Conservation (phyloP, 2,329 filamentous ascomycete genomes). For the Penicillium sp. region DNA sequence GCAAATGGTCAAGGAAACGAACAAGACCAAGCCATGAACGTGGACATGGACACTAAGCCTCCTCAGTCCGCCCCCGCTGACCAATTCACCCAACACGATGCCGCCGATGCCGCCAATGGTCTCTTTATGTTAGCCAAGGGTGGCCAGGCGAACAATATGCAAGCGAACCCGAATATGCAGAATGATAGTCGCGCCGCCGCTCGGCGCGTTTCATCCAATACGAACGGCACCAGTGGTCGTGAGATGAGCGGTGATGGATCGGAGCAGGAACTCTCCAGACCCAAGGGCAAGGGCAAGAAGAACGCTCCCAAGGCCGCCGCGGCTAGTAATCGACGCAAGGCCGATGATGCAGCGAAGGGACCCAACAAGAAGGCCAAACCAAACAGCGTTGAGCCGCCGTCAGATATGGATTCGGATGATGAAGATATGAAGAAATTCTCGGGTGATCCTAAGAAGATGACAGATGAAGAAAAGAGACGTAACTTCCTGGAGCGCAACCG, state of each 20-base stretch:
- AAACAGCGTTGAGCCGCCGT: slow-evolving; percentile 43
- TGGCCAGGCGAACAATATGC: slow-evolving; percentile 55
- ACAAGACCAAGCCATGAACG: slow-evolving; percentile 26
- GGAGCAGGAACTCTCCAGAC: slow-evolving; percentile 68
- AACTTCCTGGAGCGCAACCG: slow-evolving; percentile 96
- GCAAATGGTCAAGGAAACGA: slow-evolving; percentile 31
- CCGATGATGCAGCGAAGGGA: slow-evolving; percentile 68
- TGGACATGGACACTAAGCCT: slow-evolving; percentile 45
- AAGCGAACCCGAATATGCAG: slow-evolving; percentile 46
- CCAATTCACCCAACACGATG: slow-evolving; percentile 81
- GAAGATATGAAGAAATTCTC: slow-evolving; percentile 52
- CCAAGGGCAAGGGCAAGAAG: slow-evolving; percentile 70
- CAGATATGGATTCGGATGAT: slow-evolving; percentile 53
- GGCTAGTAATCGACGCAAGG: slow-evolving; percentile 73
- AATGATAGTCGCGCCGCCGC: slow-evolving; percentile 48
- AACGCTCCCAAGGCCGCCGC: slow-evolving; percentile 50
- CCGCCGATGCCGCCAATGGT: slow-evolving; percentile 91
- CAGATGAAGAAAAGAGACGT: slow-evolving; percentile 96
- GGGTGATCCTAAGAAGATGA: slow-evolving; percentile 75
- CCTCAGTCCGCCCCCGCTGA: slow-evolving; percentile 55
- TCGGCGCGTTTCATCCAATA: slow-evolving; percentile 43
- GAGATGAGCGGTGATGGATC: slow-evolving; percentile 69
- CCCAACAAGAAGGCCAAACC: slow-evolving; percentile 73
- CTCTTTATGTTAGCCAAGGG: slow-evolving; percentile 81
- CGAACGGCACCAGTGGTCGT: slow-evolving; percentile 58